These are phyloP conservation scores for Kappamyces sp. DNA, from an alignment of 192 early-diverging fungal species.

Conservation along the genomic window DNA sequence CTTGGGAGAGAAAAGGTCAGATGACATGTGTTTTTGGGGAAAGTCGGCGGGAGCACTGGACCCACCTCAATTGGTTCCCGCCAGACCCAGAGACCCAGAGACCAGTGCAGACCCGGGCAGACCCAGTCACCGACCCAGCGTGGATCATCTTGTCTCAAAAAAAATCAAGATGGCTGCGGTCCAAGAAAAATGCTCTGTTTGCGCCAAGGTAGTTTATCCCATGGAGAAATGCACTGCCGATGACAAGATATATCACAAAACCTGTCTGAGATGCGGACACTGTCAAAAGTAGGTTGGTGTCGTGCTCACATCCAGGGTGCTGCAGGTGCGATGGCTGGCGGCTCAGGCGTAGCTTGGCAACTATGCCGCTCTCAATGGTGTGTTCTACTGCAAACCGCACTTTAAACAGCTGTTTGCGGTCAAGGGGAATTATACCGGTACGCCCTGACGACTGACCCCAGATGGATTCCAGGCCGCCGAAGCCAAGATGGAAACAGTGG, in stretches of 20 bases:
- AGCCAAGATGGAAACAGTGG: conserved; percentile 10
- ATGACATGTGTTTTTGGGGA: conserved; percentile 4
- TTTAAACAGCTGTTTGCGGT: conserved; percentile 52
- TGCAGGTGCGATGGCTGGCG: not conserved
- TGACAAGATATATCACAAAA: conserved; percentile 20
- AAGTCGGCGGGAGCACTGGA: not conserved
- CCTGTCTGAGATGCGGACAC: conserved; percentile 19
- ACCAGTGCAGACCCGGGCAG: conserved; percentile 8
- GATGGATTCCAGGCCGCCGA: conserved; percentile 47
- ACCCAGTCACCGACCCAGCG: conserved; percentile 3
- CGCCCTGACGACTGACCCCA: no score
- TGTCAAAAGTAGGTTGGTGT: conserved; percentile 7
- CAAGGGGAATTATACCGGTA: conserved; percentile 50
- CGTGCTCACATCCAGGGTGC: not conserved
- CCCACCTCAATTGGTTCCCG: not conserved
- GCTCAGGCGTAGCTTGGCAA: conserved; percentile 10
- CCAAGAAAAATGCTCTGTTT: conserved; percentile 11
- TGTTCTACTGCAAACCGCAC: conserved; percentile 29
- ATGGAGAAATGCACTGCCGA: conserved; percentile 19
- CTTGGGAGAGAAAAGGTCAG: conserved; percentile 52
- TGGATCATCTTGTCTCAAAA: not conserved
- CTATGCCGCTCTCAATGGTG: conserved; percentile 21
- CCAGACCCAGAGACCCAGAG: not conserved
- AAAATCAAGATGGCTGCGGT: not conserved
- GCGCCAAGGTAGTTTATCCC: conserved; percentile 17